These are phyloP conservation scores for Falciphora oryzae DNA, from an alignment of 2,329 filamentous ascomycete genomes.

Conservation along the genomic window DNA sequence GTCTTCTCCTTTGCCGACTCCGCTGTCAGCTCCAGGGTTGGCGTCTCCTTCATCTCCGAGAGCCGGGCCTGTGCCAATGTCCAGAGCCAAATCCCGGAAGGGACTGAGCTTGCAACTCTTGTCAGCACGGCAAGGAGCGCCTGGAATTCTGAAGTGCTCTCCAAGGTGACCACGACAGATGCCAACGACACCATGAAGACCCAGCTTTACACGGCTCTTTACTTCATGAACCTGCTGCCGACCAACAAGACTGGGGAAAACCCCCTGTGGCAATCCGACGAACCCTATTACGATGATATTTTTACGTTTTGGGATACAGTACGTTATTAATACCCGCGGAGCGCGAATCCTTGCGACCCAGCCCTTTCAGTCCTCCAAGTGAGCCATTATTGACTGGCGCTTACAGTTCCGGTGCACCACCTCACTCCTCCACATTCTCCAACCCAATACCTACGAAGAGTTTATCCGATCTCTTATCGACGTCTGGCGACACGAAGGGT, in stretches of 20 bases:
- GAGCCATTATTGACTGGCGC: constrained; percentile 3
- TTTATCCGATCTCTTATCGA: constrained; percentile 63
- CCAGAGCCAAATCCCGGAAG: constrained; percentile 34
- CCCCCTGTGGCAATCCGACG: constrained; percentile 54
- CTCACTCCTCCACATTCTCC: constrained; percentile 58
- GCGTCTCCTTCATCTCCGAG: constrained; percentile 62
- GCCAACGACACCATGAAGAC: constrained; percentile 47
- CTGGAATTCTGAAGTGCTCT: constrained; percentile 59
- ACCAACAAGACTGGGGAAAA: constrained; percentile 69
- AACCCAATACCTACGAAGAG: constrained; percentile 57
- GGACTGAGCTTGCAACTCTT: constrained; percentile 20
- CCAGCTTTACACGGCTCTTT: constrained; percentile 61
- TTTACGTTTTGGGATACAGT: constrained; percentile 60
- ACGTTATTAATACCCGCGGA: not conserved
- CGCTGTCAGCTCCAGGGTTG: constrained; percentile 50
- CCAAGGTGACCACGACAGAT: constrained; percentile 56
- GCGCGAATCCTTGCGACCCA: too few relatives aligned
- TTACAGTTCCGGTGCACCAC: constrained; percentile 56
- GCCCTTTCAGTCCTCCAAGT: not conserved
- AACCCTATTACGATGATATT: constrained; percentile 67
- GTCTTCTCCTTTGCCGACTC: constrained; percentile 48
- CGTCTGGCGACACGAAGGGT: constrained; percentile 60
- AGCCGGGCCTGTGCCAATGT: constrained; percentile 45
- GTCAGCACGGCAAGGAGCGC: constrained; percentile 26
- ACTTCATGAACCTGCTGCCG: constrained; percentile 64